Evolutionary conservation across 768 basidiomycete species (phyloP).

Genomic region (Crassisporium funariophilum): DNA sequence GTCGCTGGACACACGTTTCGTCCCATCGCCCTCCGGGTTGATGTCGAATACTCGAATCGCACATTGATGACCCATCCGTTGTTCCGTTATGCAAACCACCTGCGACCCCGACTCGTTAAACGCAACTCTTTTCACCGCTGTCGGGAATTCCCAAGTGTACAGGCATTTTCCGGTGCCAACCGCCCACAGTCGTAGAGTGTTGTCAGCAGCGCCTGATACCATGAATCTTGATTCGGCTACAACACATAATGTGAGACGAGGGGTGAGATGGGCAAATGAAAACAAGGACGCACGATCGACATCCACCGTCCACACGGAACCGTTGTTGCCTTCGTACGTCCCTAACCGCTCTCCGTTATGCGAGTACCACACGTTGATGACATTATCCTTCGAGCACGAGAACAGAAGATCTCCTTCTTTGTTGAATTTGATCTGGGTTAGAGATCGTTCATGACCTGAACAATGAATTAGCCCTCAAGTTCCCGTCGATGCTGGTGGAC

Average conservation of each 20-base stretch:
- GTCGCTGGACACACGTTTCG: slow-evolving; percentile 69
- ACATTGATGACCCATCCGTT: slow-evolving; percentile 92
- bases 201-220: slow-evolving; percentile 93
- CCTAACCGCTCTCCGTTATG: slow-evolving; percentile 97
- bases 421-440: slow-evolving; percentile 99
- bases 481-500: background rate
- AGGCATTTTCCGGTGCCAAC: slow-evolving; percentile 90
- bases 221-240: slow-evolving; percentile 81
- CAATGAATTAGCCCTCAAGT: slow-evolving; percentile 5
- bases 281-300: slow-evolving; percentile 76
- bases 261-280: background rate
- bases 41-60: slow-evolving; percentile 90
- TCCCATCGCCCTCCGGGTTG: slow-evolving; percentile 80
- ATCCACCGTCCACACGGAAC: slow-evolving; percentile 95
- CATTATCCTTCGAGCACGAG: slow-evolving; percentile 91
- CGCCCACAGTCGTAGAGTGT: slow-evolving; percentile 87
- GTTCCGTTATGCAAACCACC: slow-evolving; percentile 94
- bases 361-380: slow-evolving; percentile 96
- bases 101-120: slow-evolving; percentile 86
- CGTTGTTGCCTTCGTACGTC: slow-evolving; percentile 96
- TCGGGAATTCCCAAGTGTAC: slow-evolving; percentile 96
- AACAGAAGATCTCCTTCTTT: slow-evolving; percentile 94
- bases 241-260: background rate
- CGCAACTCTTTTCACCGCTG: slow-evolving; percentile 93
- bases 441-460: slow-evolving; percentile 91